These are phyloP conservation scores for Tylopilus sp. DNA, from an alignment of 768 basidiomycete species.

Conservation along the genomic window DNA sequence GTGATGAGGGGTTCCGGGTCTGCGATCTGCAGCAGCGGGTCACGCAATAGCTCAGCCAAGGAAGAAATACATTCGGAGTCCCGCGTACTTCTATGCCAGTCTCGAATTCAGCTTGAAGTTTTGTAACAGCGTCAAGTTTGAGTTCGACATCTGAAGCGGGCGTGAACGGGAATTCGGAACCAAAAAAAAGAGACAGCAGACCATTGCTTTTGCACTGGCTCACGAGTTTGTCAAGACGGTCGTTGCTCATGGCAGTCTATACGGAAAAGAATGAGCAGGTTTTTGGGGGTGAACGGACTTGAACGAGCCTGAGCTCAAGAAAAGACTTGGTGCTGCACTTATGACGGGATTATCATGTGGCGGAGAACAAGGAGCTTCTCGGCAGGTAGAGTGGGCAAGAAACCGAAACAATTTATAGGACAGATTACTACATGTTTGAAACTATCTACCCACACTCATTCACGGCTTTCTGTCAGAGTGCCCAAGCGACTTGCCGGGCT, in stretches of 20 bases:
- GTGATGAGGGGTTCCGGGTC: constrained; percentile 71
- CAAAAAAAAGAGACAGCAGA: constrained; percentile 28
- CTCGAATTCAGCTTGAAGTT: constrained; percentile 75
- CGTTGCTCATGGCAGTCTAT: constrained; percentile 48
- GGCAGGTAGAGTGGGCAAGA: neutral
- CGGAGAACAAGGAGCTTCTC: constrained; percentile 12
- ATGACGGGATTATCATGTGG: constrained; percentile 18
- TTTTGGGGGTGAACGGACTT: constrained; percentile 7
- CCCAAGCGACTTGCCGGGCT: constrained; percentile 79
- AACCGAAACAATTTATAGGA: constrained; percentile 2
- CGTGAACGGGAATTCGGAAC: constrained; percentile 6
- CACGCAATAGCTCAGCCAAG: constrained; percentile 12
- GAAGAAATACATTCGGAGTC: constrained; percentile 5
- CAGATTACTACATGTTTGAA: constrained; percentile 1
- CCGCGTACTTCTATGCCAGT: constrained; percentile 59
- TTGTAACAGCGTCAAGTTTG: constrained; percentile 76
- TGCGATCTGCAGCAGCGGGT: constrained; percentile 47
- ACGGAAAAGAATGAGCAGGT: constrained; percentile 14
- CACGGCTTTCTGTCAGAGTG: constrained; percentile 72
- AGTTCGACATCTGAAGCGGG: constrained; percentile 63
- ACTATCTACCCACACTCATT: constrained; percentile 1
- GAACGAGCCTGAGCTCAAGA: constrained; percentile 23
- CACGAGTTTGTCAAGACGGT: constrained; percentile 56
- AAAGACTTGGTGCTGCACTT: constrained; percentile 6
- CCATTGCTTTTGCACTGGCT: constrained; percentile 65